phyloP scores from a whole-genome alignment of 805 yeast species.

The Yamadazyma ubonensis region DNA sequence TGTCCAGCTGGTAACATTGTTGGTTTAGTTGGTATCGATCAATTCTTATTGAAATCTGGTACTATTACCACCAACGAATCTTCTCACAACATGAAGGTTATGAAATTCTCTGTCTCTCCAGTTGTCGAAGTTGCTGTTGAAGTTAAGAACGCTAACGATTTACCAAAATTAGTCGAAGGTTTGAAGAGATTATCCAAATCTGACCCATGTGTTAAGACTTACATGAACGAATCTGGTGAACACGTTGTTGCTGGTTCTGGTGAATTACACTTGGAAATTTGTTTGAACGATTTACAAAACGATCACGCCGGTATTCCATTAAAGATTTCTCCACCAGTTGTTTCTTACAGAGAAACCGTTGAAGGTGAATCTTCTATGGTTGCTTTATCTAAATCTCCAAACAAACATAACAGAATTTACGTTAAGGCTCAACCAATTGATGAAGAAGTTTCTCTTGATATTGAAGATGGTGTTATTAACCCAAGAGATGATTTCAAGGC shows the following conservation, averaged over 20 bases:
- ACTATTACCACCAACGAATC: slow-evolving; percentile 95
- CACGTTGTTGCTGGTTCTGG: slow-evolving; percentile 99
- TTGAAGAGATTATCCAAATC: slow-evolving; percentile 99
- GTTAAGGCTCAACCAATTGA: slow-evolving; percentile 94
- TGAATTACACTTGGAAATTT: slow-evolving; percentile 99
- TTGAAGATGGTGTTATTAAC: slow-evolving; percentile 87
- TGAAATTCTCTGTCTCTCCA: slow-evolving; percentile 99
- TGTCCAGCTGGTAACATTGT: slow-evolving; percentile 99
- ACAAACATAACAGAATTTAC: slow-evolving; percentile 99
- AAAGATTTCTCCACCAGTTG: slow-evolving; percentile 96
- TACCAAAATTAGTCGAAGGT: slow-evolving; percentile 99
- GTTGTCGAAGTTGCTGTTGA: slow-evolving; percentile 99
- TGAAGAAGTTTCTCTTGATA: slow-evolving; percentile 90
- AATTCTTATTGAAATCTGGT: slow-evolving; percentile 99
- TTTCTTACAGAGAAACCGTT: slow-evolving; percentile 98
- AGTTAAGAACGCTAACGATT: slow-evolving; percentile 98
- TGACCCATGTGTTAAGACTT: slow-evolving; percentile 94
- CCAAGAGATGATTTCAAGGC: slow-evolving; percentile 98
- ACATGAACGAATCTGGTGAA: slow-evolving; percentile 94
- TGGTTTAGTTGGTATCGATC: slow-evolving; percentile 99
- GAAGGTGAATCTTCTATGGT: slow-evolving; percentile 88
- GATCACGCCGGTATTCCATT: slow-evolving; percentile 99
- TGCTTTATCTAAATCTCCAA: slow-evolving; percentile 98
- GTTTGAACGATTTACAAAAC: slow-evolving; percentile 91
- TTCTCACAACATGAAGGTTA: slow-evolving; percentile 99